phyloP scores from a whole-genome alignment of 1,284 basidiomycete genomes.

The Bjerkandera adusta region DNA sequence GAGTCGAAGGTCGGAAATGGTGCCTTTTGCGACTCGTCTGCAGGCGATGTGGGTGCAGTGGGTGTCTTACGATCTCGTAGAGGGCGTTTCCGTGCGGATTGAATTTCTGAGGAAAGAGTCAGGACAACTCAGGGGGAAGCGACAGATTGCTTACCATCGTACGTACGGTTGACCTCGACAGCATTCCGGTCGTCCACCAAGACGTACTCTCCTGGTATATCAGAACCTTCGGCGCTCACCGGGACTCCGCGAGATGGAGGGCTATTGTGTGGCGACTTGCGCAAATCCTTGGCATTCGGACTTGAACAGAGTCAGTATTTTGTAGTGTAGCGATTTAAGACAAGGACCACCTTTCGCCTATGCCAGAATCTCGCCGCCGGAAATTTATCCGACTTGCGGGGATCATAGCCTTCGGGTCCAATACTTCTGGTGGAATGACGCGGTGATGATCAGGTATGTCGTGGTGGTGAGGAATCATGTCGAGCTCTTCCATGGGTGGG shows the following conservation, averaged over 20 bases:
- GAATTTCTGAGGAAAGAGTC: conserved; percentile 54
- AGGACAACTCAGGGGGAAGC: conserved; percentile 2
- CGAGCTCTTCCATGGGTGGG: conserved; percentile 29
- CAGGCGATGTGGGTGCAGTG: conserved; percentile 38
- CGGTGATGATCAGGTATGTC: conserved; percentile 62
- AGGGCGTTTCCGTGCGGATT: conserved; percentile 53
- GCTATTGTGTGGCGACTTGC: background rate
- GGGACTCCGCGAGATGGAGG: conserved; percentile 25
- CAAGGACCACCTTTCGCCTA: conserved; percentile 16
- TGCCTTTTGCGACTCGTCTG: conserved; percentile 37
- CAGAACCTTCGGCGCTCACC: conserved; percentile 60
- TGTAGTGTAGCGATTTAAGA: background rate
- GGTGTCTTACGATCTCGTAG: conserved; percentile 47
- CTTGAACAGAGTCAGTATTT: background rate
- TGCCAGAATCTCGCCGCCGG: conserved; percentile 34
- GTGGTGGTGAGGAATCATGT: conserved; percentile 23
- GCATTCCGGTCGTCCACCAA: conserved; percentile 73
- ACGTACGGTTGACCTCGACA: conserved; percentile 74
- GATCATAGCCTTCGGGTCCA: conserved; percentile 75
- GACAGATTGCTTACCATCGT: conserved; percentile 57
- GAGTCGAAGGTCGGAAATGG: conserved; percentile 30
- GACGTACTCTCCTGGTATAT: conserved; percentile 82
- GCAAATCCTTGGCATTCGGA: background rate
- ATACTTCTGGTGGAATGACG: conserved; percentile 69
- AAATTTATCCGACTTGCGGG: conserved; percentile 78